Percentiles rank a stretch among this genome's conserved stretches.
Evolutionary conservation across 2,329 filamentous ascomycete species (phyloP).

Genomic region (Passalora sequoiae): DNA sequence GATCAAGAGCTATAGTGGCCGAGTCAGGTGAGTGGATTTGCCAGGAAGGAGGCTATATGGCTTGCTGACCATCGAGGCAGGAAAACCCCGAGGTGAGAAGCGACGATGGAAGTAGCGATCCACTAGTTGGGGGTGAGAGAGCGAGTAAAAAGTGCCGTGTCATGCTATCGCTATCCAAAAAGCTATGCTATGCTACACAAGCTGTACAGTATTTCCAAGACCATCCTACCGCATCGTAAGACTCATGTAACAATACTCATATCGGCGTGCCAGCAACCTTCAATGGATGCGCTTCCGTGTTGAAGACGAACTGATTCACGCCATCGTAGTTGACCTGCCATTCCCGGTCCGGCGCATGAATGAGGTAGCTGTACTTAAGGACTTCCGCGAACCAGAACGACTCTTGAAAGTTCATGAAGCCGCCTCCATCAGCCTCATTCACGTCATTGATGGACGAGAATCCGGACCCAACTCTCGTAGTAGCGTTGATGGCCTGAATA

Average conservation of each 20-base stretch:
- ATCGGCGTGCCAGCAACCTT: conserved; percentile 34
- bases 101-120: no score
- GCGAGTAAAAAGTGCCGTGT: no score
- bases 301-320: conserved; percentile 55
- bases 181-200: background rate
- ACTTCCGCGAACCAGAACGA: conserved; percentile 82
- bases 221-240: no score
- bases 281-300: conserved; percentile 61
- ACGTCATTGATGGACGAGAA: conserved; percentile 18
- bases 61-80: no score
- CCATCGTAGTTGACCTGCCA: conserved; percentile 52
- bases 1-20: no score
- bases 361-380: conserved; percentile 74
- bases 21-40: no score
- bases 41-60: no score
- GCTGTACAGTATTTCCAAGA: background rate
- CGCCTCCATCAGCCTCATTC: conserved; percentile 38
- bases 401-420: conserved; percentile 67
- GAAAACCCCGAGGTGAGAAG: no score
- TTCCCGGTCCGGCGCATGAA: conserved; percentile 55
- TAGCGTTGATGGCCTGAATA: conserved; percentile 14
- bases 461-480: conserved; percentile 14
- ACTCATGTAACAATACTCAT: no score
- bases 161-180: background rate
- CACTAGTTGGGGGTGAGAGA: no score